These are phyloP conservation scores for Diacronema lutheri DNA, from an alignment of 78 protist species.

Conservation along the genomic window DNA sequence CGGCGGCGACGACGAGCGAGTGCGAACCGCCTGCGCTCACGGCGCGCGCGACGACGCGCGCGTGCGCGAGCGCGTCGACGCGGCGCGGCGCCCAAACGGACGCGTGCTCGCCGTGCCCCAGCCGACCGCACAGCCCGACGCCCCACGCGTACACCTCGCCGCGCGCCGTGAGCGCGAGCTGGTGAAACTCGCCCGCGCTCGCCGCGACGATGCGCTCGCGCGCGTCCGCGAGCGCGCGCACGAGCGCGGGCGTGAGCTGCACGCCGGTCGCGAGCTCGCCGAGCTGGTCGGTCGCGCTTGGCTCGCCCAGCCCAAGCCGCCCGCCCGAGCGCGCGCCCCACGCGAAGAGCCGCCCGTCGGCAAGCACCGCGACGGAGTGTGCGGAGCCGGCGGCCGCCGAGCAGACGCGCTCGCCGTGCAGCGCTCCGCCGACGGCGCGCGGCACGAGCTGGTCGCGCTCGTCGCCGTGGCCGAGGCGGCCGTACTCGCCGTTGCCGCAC, in stretches of 20 bases:
- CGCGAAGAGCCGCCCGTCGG: neutral
- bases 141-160: neutral
- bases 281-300: neutral
- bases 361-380: neutral
- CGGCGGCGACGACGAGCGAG: neutral
- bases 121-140: neutral
- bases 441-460: neutral
- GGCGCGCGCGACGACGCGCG: constrained; percentile 14
- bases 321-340: neutral
- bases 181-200: neutral
- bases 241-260: no score
- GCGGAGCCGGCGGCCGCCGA: neutral
- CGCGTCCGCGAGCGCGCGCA: neutral
- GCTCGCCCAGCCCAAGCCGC: neutral
- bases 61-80: neutral
- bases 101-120: neutral
- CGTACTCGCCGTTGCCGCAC: neutral
- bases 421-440: neutral
- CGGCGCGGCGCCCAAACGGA: neutral
- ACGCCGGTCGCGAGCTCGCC: no score
- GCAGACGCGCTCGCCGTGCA: no score
- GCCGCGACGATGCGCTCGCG: neutral
- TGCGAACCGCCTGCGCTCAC: no score
- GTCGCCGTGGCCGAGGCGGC: constrained; percentile 12
- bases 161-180: neutral